Percentiles rank a stretch among this genome's conserved stretches.
phyloP scores from a whole-genome alignment of 306 rosid species.

The Ochetophila trinervis region DNA sequence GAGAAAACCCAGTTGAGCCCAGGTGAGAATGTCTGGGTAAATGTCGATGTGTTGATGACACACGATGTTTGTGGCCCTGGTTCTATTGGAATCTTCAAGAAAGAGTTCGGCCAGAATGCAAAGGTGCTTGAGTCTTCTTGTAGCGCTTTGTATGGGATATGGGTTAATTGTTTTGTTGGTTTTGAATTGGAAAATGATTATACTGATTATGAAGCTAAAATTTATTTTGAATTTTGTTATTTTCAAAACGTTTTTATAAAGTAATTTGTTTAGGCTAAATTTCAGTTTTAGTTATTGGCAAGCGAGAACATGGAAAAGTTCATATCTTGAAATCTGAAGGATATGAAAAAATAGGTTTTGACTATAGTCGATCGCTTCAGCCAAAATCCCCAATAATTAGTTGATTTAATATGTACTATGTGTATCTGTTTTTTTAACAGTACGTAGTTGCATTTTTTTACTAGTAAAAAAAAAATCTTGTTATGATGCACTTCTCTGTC shows the following conservation, averaged over 20 bases:
- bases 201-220: slow-evolving; percentile 3
- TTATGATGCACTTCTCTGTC: too few relatives aligned
- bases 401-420: background rate
- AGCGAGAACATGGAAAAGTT: background rate
- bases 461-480: background rate
- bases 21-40: slow-evolving; percentile 87
- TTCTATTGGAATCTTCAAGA: slow-evolving; percentile 87
- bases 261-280: background rate
- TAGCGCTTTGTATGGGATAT: background rate
- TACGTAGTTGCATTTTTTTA: background rate
- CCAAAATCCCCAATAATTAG: background rate
- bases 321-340: background rate
- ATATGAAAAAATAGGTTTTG: background rate
- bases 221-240: background rate
- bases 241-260: background rate
- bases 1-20: slow-evolving; percentile 67
- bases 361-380: background rate
- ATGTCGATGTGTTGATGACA: slow-evolving; percentile 84
- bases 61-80: slow-evolving; percentile 98
- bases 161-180: background rate
- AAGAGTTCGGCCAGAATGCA: slow-evolving; percentile 82
- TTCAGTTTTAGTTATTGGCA: too few relatives aligned
- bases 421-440: too few relatives aligned
- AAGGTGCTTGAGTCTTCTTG: slow-evolving; percentile 45
- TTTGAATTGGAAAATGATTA: background rate